These are phyloP conservation scores for Colletotrichum gigasporum DNA, from an alignment of 2,329 filamentous ascomycete genomes.

Conservation along the genomic window DNA sequence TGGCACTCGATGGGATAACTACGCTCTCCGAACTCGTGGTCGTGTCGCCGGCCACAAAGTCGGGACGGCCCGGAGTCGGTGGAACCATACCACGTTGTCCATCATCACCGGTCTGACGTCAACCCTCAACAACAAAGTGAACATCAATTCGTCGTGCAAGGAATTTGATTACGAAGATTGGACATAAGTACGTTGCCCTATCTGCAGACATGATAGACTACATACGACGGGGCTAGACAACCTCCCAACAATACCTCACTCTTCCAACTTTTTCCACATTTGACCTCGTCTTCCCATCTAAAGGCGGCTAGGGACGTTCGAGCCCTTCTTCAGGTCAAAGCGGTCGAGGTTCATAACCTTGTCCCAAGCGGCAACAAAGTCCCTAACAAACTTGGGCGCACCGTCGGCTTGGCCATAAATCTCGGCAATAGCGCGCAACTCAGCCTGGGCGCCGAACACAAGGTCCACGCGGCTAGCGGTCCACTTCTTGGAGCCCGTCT, in stretches of 20 bases:
- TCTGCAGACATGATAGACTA: slow-evolving; percentile 1
- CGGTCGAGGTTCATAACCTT: slow-evolving; percentile 81
- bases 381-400: slow-evolving; percentile 72
- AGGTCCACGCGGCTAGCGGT: slow-evolving; percentile 75
- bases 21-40: no score
- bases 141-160: not conserved
- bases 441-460: slow-evolving; percentile 77
- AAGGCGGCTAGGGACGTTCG: slow-evolving; percentile 15
- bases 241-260: not conserved
- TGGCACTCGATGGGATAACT: no score
- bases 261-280: not conserved
- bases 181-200: not conserved
- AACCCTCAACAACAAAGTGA: no score
- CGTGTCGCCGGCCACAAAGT: no score
- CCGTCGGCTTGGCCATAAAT: slow-evolving; percentile 72
- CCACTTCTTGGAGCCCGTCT: slow-evolving; percentile 74
- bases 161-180: not conserved
- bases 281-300: not conserved
- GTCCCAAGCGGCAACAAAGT: slow-evolving; percentile 76
- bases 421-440: slow-evolving; percentile 76
- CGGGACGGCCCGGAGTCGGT: no score
- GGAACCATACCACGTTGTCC: no score
- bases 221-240: not conserved
- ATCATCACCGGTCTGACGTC: no score
- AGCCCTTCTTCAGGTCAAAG: slow-evolving; percentile 61